Evolutionary conservation across 2,329 filamentous ascomycete genomes (phyloP).

Genomic region (Monosporascus sp.): DNA sequence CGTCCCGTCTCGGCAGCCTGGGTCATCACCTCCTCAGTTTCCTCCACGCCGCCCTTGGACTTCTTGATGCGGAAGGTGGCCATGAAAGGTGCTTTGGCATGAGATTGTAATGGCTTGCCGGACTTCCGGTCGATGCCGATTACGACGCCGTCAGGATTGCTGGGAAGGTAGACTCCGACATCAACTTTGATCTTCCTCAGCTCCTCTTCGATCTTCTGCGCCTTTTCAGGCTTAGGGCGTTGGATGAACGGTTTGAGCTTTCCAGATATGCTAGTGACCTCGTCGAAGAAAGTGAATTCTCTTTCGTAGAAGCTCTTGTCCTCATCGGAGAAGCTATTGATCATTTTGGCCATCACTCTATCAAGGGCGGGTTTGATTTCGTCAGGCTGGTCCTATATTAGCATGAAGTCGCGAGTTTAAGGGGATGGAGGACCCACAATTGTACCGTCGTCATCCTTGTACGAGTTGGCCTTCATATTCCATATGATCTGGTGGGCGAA

Average conservation of each 20-base stretch:
- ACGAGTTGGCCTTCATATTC: slow-evolving; percentile 99
- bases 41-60: slow-evolving; percentile 50
- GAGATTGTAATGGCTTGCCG: slow-evolving; percentile 92
- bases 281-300: slow-evolving; percentile 97
- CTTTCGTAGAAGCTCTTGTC: slow-evolving; percentile 87
- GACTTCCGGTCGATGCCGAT: slow-evolving; percentile 98
- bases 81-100: slow-evolving; percentile 98
- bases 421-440: slow-evolving; percentile 49
- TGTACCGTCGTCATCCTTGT: slow-evolving; percentile 90
- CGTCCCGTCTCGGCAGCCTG: slow-evolving; percentile 36
- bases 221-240: slow-evolving; percentile 89
- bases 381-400: slow-evolving; percentile 57
- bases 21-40: slow-evolving; percentile 45
- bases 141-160: slow-evolving; percentile 94
- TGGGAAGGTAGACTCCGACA: slow-evolving; percentile 92
- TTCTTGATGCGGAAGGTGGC: slow-evolving; percentile 97
- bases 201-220: slow-evolving; percentile 98
- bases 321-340: slow-evolving; percentile 70
- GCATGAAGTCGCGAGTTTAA: slow-evolving; percentile 3
- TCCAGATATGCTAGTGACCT: slow-evolving; percentile 91
- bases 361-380: slow-evolving; percentile 90
- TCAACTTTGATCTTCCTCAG: slow-evolving; percentile 95
- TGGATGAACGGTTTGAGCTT: slow-evolving; percentile 94
- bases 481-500: slow-evolving; percentile 99
- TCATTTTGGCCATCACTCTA: slow-evolving; percentile 78